Conservation (phyloP, 2,329 filamentous ascomycete species). For the Botrytis elliptica region DNA sequence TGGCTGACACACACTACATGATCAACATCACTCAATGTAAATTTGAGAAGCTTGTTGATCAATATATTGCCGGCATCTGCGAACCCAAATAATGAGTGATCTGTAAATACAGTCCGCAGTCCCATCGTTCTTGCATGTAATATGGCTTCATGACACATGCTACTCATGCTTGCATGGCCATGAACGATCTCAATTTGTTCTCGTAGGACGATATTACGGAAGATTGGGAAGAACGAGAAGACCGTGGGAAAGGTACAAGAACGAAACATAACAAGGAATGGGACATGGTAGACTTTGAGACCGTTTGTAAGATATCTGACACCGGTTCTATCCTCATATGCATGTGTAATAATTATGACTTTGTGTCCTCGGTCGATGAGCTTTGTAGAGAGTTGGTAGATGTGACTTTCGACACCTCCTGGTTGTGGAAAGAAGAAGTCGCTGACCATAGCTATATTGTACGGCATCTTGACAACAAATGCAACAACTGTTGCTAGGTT, state of each 20-base stretch:
- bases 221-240: constrained; percentile 98
- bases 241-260: constrained; percentile 92
- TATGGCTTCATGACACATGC: constrained; percentile 90
- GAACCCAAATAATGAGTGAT: constrained; percentile 96
- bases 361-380: constrained; percentile 97
- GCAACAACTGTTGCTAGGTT: not conserved
- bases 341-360: constrained; percentile 95
- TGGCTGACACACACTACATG: constrained; percentile 98
- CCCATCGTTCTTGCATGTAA: constrained; percentile 96
- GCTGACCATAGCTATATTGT: constrained; percentile 87
- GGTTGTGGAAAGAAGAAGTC: constrained; percentile 99
- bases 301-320: constrained; percentile 96
- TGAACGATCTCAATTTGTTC: constrained; percentile 97
- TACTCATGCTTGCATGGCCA: constrained; percentile 92
- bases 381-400: constrained; percentile 96
- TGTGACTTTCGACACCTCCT: constrained; percentile 94
- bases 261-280: constrained; percentile 93
- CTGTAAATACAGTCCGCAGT: constrained; percentile 90
- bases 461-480: constrained; percentile 41
- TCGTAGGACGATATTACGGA: constrained; percentile 91
- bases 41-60: constrained; percentile 96
- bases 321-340: constrained; percentile 86
- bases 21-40: constrained; percentile 92
- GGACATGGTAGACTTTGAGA: constrained; percentile 96
- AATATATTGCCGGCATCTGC: constrained; percentile 94